Percentiles rank a stretch among this genome's conserved stretches.
Conservation (phyloP, 495 filamentous ascomycete species). For the Trypethelium eluteriae region DNA sequence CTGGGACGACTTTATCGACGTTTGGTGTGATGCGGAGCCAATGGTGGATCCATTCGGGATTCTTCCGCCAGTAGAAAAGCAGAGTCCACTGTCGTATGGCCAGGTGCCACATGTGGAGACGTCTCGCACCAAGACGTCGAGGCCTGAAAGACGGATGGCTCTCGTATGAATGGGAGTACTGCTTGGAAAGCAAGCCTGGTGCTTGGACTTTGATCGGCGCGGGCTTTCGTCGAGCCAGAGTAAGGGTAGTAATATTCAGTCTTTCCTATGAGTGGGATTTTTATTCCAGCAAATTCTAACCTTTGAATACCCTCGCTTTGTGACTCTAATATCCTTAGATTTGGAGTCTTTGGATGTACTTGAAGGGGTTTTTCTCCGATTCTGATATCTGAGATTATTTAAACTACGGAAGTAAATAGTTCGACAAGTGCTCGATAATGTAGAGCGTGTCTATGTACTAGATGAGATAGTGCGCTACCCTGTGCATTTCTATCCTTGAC, state of each 20-base stretch:
- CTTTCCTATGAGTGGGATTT: background rate
- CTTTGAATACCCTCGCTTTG: no score
- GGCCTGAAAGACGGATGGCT: background rate
- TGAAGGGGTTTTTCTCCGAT: no score
- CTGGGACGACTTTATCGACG: conserved; percentile 1
- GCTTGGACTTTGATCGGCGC: background rate
- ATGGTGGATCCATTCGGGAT: background rate
- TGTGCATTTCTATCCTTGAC: no score
- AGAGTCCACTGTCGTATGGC: background rate
- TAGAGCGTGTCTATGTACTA: background rate
- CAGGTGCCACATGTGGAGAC: background rate
- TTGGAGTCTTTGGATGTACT: background rate
- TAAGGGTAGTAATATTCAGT: background rate
- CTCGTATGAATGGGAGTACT: background rate
- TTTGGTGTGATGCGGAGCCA: background rate
- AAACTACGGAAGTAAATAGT: no score
- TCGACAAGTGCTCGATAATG: no score
- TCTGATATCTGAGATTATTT: no score
- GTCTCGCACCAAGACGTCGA: background rate
- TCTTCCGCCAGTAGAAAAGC: background rate
- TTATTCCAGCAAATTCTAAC: no score
- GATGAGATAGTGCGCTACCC: background rate
- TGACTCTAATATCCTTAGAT: background rate
- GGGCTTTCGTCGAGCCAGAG: background rate
- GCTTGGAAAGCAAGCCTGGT: background rate